Percentiles rank a stretch among this genome's conserved stretches.
These are phyloP conservation scores for Artemisia tridentata DNA, from an alignment of 129 eudicot genomes.

Conservation along the genomic window DNA sequence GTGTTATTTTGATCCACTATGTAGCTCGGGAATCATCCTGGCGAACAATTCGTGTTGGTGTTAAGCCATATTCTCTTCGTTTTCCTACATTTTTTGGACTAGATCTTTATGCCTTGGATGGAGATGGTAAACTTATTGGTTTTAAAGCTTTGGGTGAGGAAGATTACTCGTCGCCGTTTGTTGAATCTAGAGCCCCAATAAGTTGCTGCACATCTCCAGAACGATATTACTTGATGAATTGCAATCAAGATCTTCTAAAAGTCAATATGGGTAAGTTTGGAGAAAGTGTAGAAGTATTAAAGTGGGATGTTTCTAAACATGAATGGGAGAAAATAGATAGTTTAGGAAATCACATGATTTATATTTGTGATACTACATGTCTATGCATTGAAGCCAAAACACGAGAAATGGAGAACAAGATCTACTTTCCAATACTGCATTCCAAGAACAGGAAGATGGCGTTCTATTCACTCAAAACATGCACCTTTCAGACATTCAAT, in stretches of 20 bases:
- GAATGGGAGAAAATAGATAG: too few species aligned
- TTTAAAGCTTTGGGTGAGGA: too few species aligned
- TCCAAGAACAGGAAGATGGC: background rate
- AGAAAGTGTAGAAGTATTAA: background rate
- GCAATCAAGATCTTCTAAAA: background rate
- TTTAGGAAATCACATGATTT: background rate
- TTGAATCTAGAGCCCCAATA: too few species aligned
- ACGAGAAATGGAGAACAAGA: background rate
- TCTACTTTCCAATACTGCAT: background rate
- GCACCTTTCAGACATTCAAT: background rate
- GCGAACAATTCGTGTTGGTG: too few species aligned
- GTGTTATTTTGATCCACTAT: too few species aligned
- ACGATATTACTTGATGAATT: background rate
- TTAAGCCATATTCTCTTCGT: too few species aligned
- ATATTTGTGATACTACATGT: background rate
- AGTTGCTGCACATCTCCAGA: background rate
- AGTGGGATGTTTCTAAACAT: background rate
- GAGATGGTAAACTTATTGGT: too few species aligned
- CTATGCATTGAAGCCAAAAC: background rate
- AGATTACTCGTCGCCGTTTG: too few species aligned
- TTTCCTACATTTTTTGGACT: too few species aligned
- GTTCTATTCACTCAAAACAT: slow-evolving; percentile 2
- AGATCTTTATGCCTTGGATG: too few species aligned
- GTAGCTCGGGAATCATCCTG: too few species aligned
- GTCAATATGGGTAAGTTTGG: background rate